These are phyloP conservation scores for Stylonectria norvegica DNA, from an alignment of 2,329 filamentous ascomycete genomes.

Conservation along the genomic window DNA sequence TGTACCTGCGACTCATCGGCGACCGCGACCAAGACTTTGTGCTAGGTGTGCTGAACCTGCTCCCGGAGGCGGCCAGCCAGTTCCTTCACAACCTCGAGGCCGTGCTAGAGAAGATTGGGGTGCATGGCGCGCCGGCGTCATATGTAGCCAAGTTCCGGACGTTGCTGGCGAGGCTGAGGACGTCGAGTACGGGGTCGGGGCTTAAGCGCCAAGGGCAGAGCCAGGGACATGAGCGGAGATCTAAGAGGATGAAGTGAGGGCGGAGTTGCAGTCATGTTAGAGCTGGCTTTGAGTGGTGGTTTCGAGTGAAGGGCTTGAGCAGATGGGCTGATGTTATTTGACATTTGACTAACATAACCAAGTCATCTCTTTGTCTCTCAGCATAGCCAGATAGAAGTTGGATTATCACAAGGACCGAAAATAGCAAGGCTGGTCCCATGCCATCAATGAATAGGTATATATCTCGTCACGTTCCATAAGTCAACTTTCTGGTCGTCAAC, in stretches of 20 bases:
- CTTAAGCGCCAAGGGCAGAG: conserved; percentile 31
- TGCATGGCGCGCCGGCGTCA: conserved; percentile 32
- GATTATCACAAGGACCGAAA: no score
- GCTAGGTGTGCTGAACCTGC: conserved; percentile 40
- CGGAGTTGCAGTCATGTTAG: no score
- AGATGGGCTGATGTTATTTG: no score
- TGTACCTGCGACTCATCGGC: conserved; percentile 48
- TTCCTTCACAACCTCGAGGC: conserved; percentile 39
- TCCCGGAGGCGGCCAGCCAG: conserved; percentile 44
- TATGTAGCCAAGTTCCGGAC: conserved; percentile 36
- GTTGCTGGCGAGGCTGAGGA: conserved; percentile 31
- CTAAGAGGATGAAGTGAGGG: conserved; percentile 37
- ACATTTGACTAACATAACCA: no score
- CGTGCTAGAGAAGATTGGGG: conserved; percentile 31
- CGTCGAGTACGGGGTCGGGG: conserved; percentile 25
- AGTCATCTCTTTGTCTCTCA: no score
- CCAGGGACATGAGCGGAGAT: conserved; percentile 24
- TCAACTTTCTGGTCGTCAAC: no score
- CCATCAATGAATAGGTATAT: no score
- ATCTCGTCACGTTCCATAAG: no score
- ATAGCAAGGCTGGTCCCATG: no score
- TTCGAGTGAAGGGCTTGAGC: no score
- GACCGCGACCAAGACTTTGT: conserved; percentile 43
- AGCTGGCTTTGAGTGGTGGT: no score
- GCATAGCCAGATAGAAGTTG: no score